phyloP scores from a whole-genome alignment of 768 basidiomycete genomes.

The Lactifluus volemus region DNA sequence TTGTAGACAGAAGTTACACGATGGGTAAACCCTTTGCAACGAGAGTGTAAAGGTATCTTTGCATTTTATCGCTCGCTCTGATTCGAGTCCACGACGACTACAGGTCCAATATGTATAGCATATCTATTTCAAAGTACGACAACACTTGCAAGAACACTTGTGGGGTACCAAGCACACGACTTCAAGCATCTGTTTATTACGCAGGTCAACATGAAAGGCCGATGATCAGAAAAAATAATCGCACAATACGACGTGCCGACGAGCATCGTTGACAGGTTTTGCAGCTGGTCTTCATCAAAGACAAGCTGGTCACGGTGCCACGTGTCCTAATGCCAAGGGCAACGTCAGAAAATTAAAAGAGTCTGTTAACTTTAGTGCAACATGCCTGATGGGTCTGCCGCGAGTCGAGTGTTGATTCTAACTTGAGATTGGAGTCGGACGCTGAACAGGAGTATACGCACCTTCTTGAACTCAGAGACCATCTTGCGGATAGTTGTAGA shows the following conservation, averaged over 20 bases:
- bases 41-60: neutral
- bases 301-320: conserved; percentile 84
- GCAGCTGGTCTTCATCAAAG: conserved; percentile 86
- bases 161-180: neutral
- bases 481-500: conserved; percentile 83
- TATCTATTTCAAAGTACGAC: neutral
- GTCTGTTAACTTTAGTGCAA: neutral
- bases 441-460: conserved; percentile 25
- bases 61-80: neutral
- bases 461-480: conserved; percentile 82
- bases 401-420: neutral
- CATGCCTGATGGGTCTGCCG: conserved; percentile 31
- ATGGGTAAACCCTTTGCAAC: neutral
- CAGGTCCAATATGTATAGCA: neutral
- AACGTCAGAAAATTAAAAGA: neutral
- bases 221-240: conserved; percentile 23
- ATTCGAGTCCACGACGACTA: neutral
- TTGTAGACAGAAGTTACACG: neutral
- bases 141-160: neutral
- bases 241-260: conserved; percentile 85
- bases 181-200: conserved; percentile 23
- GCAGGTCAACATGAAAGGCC: neutral
- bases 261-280: conserved; percentile 79
- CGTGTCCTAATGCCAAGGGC: conserved; percentile 50
- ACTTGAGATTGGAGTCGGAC: neutral